Evolutionary conservation across 805 yeast genomes (phyloP).

Genomic region (Starmera caribaea): DNA sequence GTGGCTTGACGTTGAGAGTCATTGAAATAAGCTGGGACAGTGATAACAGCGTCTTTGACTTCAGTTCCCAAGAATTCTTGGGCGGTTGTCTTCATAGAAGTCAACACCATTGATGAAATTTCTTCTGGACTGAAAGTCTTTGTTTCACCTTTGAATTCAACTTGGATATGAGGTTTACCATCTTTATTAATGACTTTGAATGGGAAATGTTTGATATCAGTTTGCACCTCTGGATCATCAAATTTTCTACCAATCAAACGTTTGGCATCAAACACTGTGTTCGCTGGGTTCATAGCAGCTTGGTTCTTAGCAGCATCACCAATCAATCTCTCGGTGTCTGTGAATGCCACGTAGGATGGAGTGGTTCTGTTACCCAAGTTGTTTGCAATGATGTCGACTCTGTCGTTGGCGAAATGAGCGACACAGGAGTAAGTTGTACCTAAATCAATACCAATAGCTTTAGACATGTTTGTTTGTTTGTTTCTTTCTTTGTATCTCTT

Average conservation of each 20-base stretch:
- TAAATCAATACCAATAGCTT: conserved; percentile 79
- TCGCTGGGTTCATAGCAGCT: conserved; percentile 91
- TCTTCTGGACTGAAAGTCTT: conserved; percentile 90
- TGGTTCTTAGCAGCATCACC: conserved; percentile 99
- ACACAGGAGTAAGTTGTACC: conserved; percentile 98
- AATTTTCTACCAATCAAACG: conserved; percentile 86
- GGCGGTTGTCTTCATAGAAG: conserved; percentile 90
- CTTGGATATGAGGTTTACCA: conserved; percentile 84
- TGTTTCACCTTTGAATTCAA: conserved; percentile 80
- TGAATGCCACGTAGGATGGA: conserved; percentile 94
- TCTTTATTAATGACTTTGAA: conserved; percentile 67
- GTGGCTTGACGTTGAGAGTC: conserved; percentile 98
- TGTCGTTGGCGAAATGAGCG: conserved; percentile 74
- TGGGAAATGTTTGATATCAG: conserved; percentile 83
- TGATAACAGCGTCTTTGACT: conserved; percentile 86
- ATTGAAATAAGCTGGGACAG: conserved; percentile 96
- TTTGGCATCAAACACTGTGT: conserved; percentile 94
- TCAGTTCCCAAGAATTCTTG: conserved; percentile 75
- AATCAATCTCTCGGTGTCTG: conserved; percentile 88
- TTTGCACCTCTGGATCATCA: conserved; percentile 67
- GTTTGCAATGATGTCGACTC: conserved; percentile 92
- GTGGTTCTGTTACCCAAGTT: conserved; percentile 99
- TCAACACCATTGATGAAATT: conserved; percentile 84
- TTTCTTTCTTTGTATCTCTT: neutral
- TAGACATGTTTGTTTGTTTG: conserved; percentile 28